Percentiles rank a stretch among this genome's conserved stretches.
phyloP scores from a whole-genome alignment of 163 green algal genomes.

The Volvox carteri region DNA sequence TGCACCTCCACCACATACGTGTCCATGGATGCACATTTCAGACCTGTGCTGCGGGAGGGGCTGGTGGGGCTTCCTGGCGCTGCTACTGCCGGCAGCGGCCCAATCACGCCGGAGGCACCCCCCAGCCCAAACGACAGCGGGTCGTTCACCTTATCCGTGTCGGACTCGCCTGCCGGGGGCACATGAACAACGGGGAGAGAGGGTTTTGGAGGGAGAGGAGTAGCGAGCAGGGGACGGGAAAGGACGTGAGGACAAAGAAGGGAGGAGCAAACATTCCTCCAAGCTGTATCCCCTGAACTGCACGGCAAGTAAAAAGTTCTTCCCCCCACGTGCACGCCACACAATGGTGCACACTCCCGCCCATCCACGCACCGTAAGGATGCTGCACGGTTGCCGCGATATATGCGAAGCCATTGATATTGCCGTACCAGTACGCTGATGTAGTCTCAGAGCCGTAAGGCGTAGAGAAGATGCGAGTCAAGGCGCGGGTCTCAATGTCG shows the following conservation, averaged over 20 bases:
- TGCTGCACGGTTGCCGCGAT: constrained; percentile 26
- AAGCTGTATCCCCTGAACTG: too few species aligned
- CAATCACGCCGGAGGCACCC: background rate
- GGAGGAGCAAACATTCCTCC: too few species aligned
- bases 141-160: background rate
- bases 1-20: constrained; percentile 16
- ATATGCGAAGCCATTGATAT: constrained; percentile 51
- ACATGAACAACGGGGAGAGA: background rate
- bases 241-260: background rate
- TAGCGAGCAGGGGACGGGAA: background rate
- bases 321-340: too few species aligned
- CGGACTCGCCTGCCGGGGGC: constrained; percentile 26
- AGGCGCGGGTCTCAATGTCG: constrained; percentile 54
- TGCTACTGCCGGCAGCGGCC: constrained; percentile 4
- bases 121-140: background rate
- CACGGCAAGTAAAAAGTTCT: too few species aligned
- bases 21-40: background rate
- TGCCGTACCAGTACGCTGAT: constrained; percentile 66
- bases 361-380: constrained; percentile 43
- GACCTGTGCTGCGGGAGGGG: background rate
- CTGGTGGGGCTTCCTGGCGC: background rate
- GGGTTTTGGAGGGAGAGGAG: background rate
- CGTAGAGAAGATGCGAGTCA: constrained; percentile 71
- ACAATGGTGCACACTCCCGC: too few species aligned
- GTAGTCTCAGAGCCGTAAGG: constrained; percentile 78